These are phyloP conservation scores for Peterozyma toletana DNA, from an alignment of 805 yeast genomes.

Conservation along the genomic window DNA sequence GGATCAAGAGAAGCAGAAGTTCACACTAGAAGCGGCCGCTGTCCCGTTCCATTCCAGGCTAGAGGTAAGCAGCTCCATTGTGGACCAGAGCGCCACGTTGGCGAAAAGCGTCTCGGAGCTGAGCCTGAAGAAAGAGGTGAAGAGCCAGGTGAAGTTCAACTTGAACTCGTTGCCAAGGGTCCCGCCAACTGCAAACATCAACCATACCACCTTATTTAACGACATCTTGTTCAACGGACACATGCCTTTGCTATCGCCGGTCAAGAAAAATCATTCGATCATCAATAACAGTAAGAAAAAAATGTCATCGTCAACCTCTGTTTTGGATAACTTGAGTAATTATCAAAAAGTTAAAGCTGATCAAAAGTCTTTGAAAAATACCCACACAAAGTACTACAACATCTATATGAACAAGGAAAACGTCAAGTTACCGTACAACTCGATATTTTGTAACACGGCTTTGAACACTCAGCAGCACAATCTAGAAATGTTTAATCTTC, in stretches of 20 bases:
- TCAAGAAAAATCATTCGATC: conserved; percentile 18
- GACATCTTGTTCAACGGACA: conserved; percentile 22
- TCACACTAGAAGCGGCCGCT: too few relatives aligned
- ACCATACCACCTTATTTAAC: conserved; percentile 17
- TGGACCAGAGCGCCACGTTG: too few relatives aligned
- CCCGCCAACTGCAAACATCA: conserved; percentile 22
- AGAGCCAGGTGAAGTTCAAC: conserved; percentile 3
- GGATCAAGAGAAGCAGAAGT: too few relatives aligned
- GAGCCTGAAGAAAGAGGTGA: too few relatives aligned
- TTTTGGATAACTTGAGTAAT: conserved; percentile 19
- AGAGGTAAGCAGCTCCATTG: too few relatives aligned
- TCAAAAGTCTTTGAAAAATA: neutral
- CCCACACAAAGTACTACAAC: conserved; percentile 12
- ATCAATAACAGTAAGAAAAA: neutral
- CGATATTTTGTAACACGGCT: conserved; percentile 23
- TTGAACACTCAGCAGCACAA: conserved; percentile 26
- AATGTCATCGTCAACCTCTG: conserved; percentile 11
- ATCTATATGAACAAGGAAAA: conserved; percentile 19
- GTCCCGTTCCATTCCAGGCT: too few relatives aligned
- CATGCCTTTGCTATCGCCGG: conserved; percentile 22
- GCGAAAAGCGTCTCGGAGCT: too few relatives aligned
- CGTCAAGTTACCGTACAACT: conserved; percentile 16
- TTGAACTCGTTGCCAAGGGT: conserved; percentile 23
- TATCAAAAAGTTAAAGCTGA: conserved; percentile 16
- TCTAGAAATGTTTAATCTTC: conserved; percentile 24